phyloP scores from a whole-genome alignment of 192 early-diverging fungal genomes.

The Backusella westeae region DNA sequence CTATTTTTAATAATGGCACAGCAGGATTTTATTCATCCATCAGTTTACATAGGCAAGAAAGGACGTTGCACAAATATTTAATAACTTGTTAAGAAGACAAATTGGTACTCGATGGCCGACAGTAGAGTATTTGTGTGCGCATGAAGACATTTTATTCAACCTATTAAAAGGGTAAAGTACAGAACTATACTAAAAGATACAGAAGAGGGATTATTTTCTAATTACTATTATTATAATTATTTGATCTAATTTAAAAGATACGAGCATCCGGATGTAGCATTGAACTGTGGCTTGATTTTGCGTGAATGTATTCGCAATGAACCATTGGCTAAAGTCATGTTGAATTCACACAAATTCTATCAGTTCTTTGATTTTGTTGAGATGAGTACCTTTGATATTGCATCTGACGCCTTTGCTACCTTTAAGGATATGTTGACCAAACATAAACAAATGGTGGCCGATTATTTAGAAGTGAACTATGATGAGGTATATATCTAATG shows the following conservation, averaged over 20 bases:
- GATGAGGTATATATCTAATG: slow-evolving; percentile 54
- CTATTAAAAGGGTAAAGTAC: slow-evolving; percentile 72
- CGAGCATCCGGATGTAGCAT: slow-evolving; percentile 92
- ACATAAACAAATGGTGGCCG: slow-evolving; percentile 89
- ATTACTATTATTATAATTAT: background rate
- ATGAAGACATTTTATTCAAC: slow-evolving; percentile 79
- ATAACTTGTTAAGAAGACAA: slow-evolving; percentile 91
- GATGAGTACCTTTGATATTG: slow-evolving; percentile 96
- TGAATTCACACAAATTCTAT: slow-evolving; percentile 89
- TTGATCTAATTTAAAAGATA: slow-evolving; percentile 54
- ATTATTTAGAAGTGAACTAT: slow-evolving; percentile 88
- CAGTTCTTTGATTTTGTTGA: slow-evolving; percentile 97
- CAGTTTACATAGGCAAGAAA: slow-evolving; percentile 72
- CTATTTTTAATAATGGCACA: background rate
- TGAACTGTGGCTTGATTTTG: slow-evolving; percentile 97
- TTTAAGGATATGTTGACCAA: slow-evolving; percentile 96
- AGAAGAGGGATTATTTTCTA: background rate
- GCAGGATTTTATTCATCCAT: background rate
- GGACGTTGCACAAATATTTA: slow-evolving; percentile 97
- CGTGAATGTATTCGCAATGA: slow-evolving; percentile 97
- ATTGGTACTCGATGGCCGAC: slow-evolving; percentile 95
- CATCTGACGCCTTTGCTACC: slow-evolving; percentile 96
- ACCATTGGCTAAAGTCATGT: slow-evolving; percentile 78
- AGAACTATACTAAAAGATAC: background rate
- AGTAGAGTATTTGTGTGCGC: slow-evolving; percentile 90